Percentiles rank a stretch among this genome's conserved stretches.
Conservation (phyloP, 768 basidiomycete species). For the Pleurotus eryngii region DNA sequence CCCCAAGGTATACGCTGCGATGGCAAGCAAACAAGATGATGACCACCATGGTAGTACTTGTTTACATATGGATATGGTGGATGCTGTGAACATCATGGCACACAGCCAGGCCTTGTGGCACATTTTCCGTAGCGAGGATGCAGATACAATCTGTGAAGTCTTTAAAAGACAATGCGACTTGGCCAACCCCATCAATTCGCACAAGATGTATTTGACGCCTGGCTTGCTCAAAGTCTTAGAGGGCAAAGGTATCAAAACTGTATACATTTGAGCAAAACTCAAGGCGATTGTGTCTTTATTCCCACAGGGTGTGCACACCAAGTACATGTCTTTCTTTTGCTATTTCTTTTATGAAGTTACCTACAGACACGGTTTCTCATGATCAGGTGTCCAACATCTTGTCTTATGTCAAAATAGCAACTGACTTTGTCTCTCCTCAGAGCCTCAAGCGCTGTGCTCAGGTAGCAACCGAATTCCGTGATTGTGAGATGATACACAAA, state of each 20-base stretch:
- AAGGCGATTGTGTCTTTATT: slow-evolving; percentile 74
- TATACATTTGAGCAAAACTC: slow-evolving; percentile 63
- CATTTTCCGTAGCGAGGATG: slow-evolving; percentile 58
- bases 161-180: slow-evolving; percentile 25
- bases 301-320: slow-evolving; percentile 68
- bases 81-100: slow-evolving; percentile 69
- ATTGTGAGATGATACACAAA: neutral
- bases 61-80: slow-evolving; percentile 70
- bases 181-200: slow-evolving; percentile 5
- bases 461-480: neutral
- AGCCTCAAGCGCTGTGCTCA: neutral
- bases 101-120: slow-evolving; percentile 69
- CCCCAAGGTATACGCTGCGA: slow-evolving; percentile 74
- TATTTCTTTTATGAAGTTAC: neutral
- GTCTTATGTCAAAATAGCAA: slow-evolving; percentile 5
- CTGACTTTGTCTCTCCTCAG: neutral
- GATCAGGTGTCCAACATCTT: slow-evolving; percentile 2
- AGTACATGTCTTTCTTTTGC: slow-evolving; percentile 30
- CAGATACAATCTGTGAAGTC: slow-evolving; percentile 53
- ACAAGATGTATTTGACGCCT: slow-evolving; percentile 15
- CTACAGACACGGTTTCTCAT: neutral
- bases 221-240: slow-evolving; percentile 49
- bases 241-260: slow-evolving; percentile 51
- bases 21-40: slow-evolving; percentile 45
- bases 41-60: slow-evolving; percentile 63